Evolutionary conservation across 1,284 basidiomycete species (phyloP), one percentile per base, ranked within the genome.

Genomic region (Rhodotorula sp.): DNA sequence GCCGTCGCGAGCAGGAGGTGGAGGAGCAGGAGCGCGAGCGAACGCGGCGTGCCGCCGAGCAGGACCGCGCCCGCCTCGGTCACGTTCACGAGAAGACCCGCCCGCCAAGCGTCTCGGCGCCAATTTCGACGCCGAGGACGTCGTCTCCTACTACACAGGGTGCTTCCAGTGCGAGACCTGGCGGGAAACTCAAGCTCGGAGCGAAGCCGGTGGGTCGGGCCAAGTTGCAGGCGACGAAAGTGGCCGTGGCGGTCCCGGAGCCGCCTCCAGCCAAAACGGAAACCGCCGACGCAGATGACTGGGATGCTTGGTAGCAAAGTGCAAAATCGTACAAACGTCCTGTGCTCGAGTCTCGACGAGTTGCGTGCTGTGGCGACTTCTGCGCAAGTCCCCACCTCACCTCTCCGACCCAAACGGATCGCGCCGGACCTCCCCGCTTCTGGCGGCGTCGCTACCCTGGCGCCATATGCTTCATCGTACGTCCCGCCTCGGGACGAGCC

Each of bases 391-490:
- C 46, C 46, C 22, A 48, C 46, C 15, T 48, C 17, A 5, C 15
- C 12, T 17, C 46, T 22, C 46, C 15, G 15, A 48, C 15, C 12
- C 15, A 5, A 48, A 22, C 46, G 46, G 46, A 6, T 22, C 12
- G 46, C 22, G 46, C 4, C 37, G 37, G 37, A 37, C 10, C 37
- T 37, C 37, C 37, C 37, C 37, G 37, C 37, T 42, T 42, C 37
- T 12, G 37, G 37, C 37, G 37, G 42, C 4, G 42, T 29, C 14
- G 45, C n/a, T 58, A 67, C 18, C 20, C 66, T 73, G 72, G 68
- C 72, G 45, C 72, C 72, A 0, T 73, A 70, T 61, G 72, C 72
- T 6, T 45, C 63, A 3, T 53, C 24, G 2, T 73, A 73, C 46
- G 37, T 53, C 20, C 72, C 66, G 3, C 72, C 69, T 0, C 2